phyloP scores from a whole-genome alignment of 495 filamentous ascomycete species.

The Filosporella fistucella region DNA sequence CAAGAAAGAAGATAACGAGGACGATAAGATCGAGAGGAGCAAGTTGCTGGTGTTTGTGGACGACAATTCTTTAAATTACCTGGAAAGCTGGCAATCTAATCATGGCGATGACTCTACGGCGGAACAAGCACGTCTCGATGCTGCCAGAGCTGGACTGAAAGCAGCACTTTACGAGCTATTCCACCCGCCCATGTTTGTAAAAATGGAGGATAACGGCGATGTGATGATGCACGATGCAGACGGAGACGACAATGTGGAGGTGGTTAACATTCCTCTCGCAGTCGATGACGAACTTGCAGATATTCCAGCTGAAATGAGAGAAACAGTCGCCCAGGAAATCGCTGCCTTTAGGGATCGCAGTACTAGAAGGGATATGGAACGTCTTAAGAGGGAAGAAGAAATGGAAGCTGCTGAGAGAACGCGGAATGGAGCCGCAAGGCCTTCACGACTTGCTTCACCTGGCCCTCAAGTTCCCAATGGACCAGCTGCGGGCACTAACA shows the following conservation, averaged over 20 bases:
- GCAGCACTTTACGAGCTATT: constrained; percentile 65
- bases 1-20: constrained; percentile 36
- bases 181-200: constrained; percentile 55
- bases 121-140: constrained; percentile 61
- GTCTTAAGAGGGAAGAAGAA: constrained; percentile 82
- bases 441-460: constrained; percentile 67
- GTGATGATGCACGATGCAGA: constrained; percentile 63
- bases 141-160: constrained; percentile 58
- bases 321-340: constrained; percentile 92
- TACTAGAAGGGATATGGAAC: constrained; percentile 81
- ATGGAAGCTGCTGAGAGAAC: constrained; percentile 82
- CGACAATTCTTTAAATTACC: constrained; percentile 69
- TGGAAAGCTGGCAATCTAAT: constrained; percentile 71
- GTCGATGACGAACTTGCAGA: constrained; percentile 93
- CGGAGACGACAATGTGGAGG: constrained; percentile 62
- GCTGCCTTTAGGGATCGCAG: constrained; percentile 89
- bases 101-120: constrained; percentile 60
- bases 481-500: constrained; percentile 71
- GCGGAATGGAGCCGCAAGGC: constrained; percentile 57
- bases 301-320: constrained; percentile 95
- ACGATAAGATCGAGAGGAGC: constrained; percentile 61
- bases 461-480: constrained; percentile 49
- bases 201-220: constrained; percentile 60
- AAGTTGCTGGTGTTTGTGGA: constrained; percentile 77
- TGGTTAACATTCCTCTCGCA: constrained; percentile 86